Evolutionary conservation across 768 basidiomycete genomes (phyloP).

Genomic region (Boletus reticulatus): DNA sequence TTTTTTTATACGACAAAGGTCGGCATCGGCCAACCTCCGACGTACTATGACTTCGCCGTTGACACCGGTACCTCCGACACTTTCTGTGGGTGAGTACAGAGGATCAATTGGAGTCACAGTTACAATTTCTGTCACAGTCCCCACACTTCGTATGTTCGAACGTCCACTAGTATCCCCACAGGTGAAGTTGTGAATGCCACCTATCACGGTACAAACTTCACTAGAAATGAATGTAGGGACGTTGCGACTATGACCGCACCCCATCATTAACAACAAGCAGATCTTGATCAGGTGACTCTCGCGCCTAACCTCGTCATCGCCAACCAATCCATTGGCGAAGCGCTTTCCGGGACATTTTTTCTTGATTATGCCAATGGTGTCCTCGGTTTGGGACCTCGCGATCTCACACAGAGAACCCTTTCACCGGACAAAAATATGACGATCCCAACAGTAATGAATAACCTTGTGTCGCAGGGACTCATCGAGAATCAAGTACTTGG

Average conservation of each 20-base stretch:
- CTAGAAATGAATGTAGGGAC: background rate
- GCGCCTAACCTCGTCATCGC: background rate
- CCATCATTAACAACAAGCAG: background rate
- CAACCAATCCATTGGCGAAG: background rate
- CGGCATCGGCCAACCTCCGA: background rate
- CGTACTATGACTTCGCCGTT: background rate
- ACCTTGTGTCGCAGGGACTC: constrained; percentile 19
- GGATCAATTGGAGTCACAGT: background rate
- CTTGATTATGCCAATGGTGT: background rate
- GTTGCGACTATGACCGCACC: background rate
- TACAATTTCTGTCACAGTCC: background rate
- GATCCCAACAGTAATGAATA: constrained; percentile 27
- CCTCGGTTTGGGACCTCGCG: background rate
- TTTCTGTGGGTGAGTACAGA: background rate
- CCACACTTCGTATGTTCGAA: background rate
- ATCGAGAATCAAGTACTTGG: constrained; percentile 15
- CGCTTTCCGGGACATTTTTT: too few species aligned
- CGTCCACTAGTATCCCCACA: background rate
- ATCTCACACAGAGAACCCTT: background rate
- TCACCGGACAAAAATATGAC: background rate
- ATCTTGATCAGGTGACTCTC: background rate
- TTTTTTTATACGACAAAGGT: background rate
- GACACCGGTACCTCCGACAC: background rate
- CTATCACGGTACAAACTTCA: background rate
- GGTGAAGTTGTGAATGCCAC: background rate